phyloP scores from a whole-genome alignment of 139 green algal species.

The Tetraselmis striata region DNA sequence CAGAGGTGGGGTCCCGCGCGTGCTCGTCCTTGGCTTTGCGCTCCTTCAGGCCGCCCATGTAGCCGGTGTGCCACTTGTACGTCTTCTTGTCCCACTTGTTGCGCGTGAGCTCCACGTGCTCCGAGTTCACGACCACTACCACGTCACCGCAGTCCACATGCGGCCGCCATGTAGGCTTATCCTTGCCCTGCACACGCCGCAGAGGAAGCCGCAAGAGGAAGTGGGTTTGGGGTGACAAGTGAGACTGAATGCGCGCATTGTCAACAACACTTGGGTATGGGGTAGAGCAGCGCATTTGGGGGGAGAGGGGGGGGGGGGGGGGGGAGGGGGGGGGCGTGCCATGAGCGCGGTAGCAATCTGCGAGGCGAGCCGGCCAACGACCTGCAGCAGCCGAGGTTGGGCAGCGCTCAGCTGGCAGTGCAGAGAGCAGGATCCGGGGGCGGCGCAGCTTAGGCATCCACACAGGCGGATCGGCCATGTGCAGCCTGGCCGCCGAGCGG shows the following conservation, averaged over 20 bases:
- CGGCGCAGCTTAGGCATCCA: neutral
- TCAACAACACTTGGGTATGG: too few relatives aligned
- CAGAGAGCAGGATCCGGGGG: neutral
- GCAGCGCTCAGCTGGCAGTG: neutral
- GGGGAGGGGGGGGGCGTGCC: slow-evolving; percentile 1
- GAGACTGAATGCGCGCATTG: too few relatives aligned
- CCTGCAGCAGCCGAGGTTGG: slow-evolving; percentile 19
- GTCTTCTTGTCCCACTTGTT: slow-evolving; percentile 84
- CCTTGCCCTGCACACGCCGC: slow-evolving; percentile 67
- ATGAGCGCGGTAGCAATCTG: slow-evolving; percentile 57
- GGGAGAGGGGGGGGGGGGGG: neutral
- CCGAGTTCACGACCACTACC: slow-evolving; percentile 78
- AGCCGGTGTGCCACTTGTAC: slow-evolving; percentile 84
- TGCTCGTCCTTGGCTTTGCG: slow-evolving; percentile 50
- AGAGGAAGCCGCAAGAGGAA: neutral
- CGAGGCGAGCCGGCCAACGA: slow-evolving; percentile 72
- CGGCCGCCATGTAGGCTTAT: slow-evolving; percentile 77
- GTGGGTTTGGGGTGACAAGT: too few relatives aligned
- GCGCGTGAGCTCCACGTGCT: slow-evolving; percentile 71
- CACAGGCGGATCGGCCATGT: too few relatives aligned
- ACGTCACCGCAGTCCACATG: slow-evolving; percentile 69
- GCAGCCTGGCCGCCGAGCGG: too few relatives aligned
- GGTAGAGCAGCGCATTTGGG: neutral
- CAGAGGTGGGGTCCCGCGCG: slow-evolving; percentile 49
- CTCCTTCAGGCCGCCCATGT: slow-evolving; percentile 73